phyloP scores from a whole-genome alignment of 805 yeast species.

The Blastobotrys attinorum region DNA sequence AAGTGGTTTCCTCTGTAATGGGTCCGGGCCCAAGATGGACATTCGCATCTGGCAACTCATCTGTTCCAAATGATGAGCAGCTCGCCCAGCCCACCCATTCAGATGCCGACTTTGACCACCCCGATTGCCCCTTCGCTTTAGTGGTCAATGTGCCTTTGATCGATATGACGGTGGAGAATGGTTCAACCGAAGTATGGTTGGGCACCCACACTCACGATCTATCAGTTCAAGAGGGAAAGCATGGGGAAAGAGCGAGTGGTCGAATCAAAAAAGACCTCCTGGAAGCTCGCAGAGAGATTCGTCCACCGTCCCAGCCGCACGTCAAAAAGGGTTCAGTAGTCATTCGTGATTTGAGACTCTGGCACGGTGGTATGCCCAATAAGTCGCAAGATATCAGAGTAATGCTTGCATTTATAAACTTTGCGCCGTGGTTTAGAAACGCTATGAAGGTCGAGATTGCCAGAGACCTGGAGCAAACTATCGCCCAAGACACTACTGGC shows the following conservation, averaged over 20 bases:
- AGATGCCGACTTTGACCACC: constrained; percentile 1
- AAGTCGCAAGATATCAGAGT: not conserved
- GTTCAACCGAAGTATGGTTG: constrained; percentile 1
- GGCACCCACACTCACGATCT: not conserved
- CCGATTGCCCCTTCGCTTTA: not conserved
- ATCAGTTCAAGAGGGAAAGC: constrained; percentile 3
- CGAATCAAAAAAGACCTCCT: not conserved
- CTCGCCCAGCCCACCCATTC: not conserved
- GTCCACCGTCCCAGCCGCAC: constrained; percentile 1
- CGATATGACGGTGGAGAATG: constrained; percentile 1
- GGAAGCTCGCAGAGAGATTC: not conserved
- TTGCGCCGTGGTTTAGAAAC: constrained; percentile 3
- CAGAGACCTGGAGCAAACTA: not conserved
- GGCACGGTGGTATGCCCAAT: constrained; percentile 2
- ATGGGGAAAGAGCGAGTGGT: constrained; percentile 1
- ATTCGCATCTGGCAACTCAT: not conserved
- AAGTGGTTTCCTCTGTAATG: not conserved
- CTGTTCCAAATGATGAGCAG: not conserved
- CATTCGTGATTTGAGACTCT: not conserved
- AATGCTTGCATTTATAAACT: not conserved
- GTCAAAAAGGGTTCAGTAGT: not conserved
- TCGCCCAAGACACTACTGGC: not conserved
- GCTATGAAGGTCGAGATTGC: constrained; percentile 1
- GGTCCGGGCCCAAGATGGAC: not conserved
- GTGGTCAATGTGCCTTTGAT: constrained; percentile 1